Evolutionary conservation across 164 flowering plant species (phyloP).

Genomic region (Liquidambar formosana): DNA sequence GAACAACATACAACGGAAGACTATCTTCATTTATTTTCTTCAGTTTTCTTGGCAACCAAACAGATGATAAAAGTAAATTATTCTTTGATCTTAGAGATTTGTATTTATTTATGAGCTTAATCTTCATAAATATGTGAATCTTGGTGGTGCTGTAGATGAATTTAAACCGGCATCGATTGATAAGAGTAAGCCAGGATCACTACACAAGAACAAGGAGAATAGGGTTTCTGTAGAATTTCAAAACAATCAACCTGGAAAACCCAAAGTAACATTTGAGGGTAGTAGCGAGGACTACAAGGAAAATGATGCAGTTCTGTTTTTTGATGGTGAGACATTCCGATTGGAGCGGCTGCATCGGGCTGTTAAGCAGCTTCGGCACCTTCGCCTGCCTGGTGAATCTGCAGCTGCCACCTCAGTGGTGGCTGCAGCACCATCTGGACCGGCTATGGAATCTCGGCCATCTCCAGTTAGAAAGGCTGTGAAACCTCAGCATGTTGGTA

Average conservation of each 20-base stretch:
- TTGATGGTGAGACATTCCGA: conserved; percentile 75
- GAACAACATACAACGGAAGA: too few relatives aligned
- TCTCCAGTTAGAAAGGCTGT: conserved; percentile 51
- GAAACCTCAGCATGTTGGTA: conserved; percentile 37
- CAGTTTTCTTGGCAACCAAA: too few relatives aligned
- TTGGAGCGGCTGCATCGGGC: conserved; percentile 85
- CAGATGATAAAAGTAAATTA: too few relatives aligned
- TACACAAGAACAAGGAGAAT: conserved; percentile 80
- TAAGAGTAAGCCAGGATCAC: conserved; percentile 68
- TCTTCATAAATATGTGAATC: too few relatives aligned
- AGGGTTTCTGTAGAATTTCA: conserved; percentile 79
- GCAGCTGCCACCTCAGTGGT: conserved; percentile 32
- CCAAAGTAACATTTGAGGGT: conserved; percentile 77
- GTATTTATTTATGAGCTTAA: too few relatives aligned
- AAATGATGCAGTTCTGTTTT: conserved; percentile 84
- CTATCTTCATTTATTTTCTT: too few relatives aligned
- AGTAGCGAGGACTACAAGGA: conserved; percentile 84
- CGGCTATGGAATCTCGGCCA: conserved; percentile 37
- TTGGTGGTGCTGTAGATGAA: conserved; percentile 45
- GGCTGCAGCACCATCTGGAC: conserved; percentile 20
- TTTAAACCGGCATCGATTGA: conserved; percentile 92
- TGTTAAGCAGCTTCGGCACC: conserved; percentile 81
- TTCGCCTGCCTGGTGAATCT: conserved; percentile 65
- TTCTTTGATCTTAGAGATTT: too few relatives aligned
- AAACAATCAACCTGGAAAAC: conserved; percentile 81